These are phyloP conservation scores for Starmera caribaea DNA, from an alignment of 805 yeast genomes.

Conservation along the genomic window DNA sequence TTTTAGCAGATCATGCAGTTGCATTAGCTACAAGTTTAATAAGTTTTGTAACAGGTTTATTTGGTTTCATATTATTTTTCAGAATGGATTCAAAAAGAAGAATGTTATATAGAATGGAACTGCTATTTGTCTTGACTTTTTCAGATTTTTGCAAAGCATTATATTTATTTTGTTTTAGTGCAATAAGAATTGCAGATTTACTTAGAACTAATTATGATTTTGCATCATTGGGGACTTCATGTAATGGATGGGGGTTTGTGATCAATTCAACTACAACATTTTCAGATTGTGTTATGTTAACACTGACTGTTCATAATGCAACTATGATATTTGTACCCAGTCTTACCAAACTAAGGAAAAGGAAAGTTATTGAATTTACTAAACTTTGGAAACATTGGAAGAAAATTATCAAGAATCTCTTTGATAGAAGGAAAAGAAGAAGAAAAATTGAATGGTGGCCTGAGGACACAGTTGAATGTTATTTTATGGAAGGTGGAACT, in stretches of 20 bases:
- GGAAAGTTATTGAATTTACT: constrained; percentile 4
- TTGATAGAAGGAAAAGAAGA: neutral
- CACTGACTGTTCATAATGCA: constrained; percentile 13
- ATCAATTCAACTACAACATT: constrained; percentile 4
- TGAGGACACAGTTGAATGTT: neutral
- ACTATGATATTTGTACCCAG: constrained; percentile 11
- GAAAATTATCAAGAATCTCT: neutral
- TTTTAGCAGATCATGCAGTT: constrained; percentile 1
- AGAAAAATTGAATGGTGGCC: neutral
- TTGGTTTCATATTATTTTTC: constrained; percentile 11
- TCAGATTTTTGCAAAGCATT: constrained; percentile 12
- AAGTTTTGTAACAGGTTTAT: constrained; percentile 9
- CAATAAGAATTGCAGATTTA: neutral
- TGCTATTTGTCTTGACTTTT: constrained; percentile 9
- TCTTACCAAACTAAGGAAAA: constrained; percentile 3
- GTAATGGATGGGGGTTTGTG: constrained; percentile 14
- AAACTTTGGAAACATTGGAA: neutral
- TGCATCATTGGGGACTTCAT: neutral
- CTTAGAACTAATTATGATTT: neutral
- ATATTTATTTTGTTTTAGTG: neutral
- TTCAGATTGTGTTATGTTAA: constrained; percentile 12
- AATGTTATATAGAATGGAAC: constrained; percentile 12
- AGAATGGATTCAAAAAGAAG: constrained; percentile 14
- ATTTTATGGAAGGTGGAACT: constrained; percentile 15
- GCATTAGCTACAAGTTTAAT: constrained; percentile 5